Evolutionary conservation across 2,329 filamentous ascomycete species (phyloP), one percentile per base, ranked within the genome.

Genomic region (Drechslerella dactyloides): DNA sequence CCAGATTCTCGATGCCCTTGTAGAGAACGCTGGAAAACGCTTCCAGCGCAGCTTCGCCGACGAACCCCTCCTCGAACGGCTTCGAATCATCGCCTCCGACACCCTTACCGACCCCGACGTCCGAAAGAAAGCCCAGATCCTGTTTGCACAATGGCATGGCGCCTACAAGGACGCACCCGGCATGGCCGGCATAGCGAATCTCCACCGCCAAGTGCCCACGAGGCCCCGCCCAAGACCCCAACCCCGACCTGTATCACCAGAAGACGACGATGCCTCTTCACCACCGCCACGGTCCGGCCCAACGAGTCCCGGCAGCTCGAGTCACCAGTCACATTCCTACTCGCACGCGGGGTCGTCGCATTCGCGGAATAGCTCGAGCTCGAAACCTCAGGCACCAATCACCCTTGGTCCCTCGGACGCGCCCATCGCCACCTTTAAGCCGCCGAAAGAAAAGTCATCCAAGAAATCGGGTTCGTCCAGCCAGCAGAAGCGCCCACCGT

Each of bases 1-100:
- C 17, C 55, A 77, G 76, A 74, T 99, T 55, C 85, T 99, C 1
- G 94, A 99, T 79, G 93, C 90, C 46, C 84, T 99, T 42, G 94
- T 99, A 72, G 91, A 97, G 78, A 99, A 99, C 81, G 93, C 92
- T 1, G 93, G 93, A 1, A 84, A 89, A 11, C 86, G 89, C 11
- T 97, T 97, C 78, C 90, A 97, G 80, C 87, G 90, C 54, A 85
- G 86, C 15, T 96, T 97, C 79, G 90, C 88, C 8, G 93, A 99
- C 77, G 93, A 97, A 78, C 90, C 93, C 30, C 83, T 99, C 42
- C 85, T 99, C 72, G 94, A 99, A 80, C 89, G 94, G 23, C 84
- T 99, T 58, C 88, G 94, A 21, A 88, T 97, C 35, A 90, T 93
- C 75, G 92, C 90, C 35, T 92, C 90, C 17, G 93, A 94, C 59